Evolutionary conservation across 2,329 filamentous ascomycete genomes (phyloP).

Genomic region (Scopulariopsis brevicaulis): DNA sequence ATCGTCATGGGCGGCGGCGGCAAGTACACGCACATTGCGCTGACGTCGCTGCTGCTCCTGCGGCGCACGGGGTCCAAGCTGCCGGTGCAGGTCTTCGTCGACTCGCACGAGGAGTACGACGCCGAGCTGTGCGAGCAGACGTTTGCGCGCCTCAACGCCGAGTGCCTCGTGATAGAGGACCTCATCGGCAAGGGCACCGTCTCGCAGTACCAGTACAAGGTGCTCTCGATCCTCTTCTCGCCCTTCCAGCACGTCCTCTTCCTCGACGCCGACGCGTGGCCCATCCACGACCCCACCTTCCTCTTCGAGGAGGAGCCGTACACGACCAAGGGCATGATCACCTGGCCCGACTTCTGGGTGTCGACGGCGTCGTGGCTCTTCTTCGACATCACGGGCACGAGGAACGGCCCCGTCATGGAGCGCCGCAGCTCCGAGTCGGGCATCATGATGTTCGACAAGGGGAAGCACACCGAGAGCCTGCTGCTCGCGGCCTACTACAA

Average conservation of each 20-base stretch:
- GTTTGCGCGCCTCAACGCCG: constrained; percentile 16
- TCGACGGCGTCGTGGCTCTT: constrained; percentile 27
- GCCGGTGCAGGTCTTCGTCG: constrained; percentile 29
- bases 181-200: constrained; percentile 13
- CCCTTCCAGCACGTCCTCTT: constrained; percentile 47
- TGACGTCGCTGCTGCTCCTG: constrained; percentile 38
- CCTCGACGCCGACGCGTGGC: constrained; percentile 46
- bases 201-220: constrained; percentile 41
- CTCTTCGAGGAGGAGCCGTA: constrained; percentile 41
- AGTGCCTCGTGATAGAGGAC: constrained; percentile 19
- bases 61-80: constrained; percentile 35
- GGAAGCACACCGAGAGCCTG: constrained; percentile 29
- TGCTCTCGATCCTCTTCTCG: constrained; percentile 44
- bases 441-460: constrained; percentile 35
- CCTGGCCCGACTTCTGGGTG: constrained; percentile 45
- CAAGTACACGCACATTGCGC: constrained; percentile 33
- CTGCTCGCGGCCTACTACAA: constrained; percentile 43
- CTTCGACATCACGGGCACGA: constrained; percentile 27
- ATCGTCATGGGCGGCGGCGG: constrained; percentile 38
- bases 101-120: constrained; percentile 17
- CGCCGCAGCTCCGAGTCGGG: constrained; percentile 32
- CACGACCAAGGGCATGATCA: constrained; percentile 36
- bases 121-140: constrained; percentile 16
- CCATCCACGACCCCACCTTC: constrained; percentile 21
- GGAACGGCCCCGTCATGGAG: constrained; percentile 16